A percentile compares a stretch with the other conserved stretches of the same genome.
phyloP scores from a whole-genome alignment of 192 early-diverging fungal genomes.

The Haplosporangium gracile region DNA sequence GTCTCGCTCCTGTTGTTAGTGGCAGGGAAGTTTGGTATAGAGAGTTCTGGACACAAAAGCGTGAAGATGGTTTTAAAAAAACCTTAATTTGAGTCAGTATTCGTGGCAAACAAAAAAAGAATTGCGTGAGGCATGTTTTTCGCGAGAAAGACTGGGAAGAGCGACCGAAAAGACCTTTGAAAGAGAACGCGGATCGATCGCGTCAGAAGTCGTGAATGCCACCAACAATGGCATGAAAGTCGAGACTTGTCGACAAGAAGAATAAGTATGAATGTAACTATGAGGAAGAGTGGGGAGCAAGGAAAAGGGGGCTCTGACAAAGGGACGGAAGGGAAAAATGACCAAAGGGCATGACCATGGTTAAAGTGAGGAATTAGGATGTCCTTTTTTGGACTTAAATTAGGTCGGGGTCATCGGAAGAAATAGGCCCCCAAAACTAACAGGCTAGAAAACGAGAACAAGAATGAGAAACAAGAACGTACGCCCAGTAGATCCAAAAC shows the following conservation, averaged over 20 bases:
- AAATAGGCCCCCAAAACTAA: constrained; percentile 11
- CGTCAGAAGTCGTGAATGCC: background rate
- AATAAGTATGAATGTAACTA: background rate
- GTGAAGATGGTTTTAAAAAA: background rate
- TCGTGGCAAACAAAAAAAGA: background rate
- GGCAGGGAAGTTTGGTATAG: background rate
- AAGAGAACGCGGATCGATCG: background rate
- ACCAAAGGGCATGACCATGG: background rate
- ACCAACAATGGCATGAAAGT: background rate
- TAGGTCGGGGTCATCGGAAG: constrained; percentile 22
- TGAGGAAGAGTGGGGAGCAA: background rate
- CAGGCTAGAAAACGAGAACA: too few species aligned
- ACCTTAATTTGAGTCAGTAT: background rate
- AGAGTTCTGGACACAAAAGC: background rate
- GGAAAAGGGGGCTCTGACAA: background rate
- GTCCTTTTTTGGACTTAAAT: constrained; percentile 17
- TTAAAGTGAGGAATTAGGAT: constrained; percentile 8
- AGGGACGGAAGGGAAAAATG: background rate
- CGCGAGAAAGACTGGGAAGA: background rate
- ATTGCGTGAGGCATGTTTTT: background rate
- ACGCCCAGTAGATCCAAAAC: background rate
- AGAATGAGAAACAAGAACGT: background rate
- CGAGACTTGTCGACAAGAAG: background rate
- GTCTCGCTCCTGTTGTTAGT: background rate
- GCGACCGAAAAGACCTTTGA: background rate